A percentile compares a stretch with the other conserved stretches of the same genome.
These are phyloP conservation scores for Xylariales sp. DNA, from an alignment of 2,329 filamentous ascomycete genomes.

Conservation along the genomic window DNA sequence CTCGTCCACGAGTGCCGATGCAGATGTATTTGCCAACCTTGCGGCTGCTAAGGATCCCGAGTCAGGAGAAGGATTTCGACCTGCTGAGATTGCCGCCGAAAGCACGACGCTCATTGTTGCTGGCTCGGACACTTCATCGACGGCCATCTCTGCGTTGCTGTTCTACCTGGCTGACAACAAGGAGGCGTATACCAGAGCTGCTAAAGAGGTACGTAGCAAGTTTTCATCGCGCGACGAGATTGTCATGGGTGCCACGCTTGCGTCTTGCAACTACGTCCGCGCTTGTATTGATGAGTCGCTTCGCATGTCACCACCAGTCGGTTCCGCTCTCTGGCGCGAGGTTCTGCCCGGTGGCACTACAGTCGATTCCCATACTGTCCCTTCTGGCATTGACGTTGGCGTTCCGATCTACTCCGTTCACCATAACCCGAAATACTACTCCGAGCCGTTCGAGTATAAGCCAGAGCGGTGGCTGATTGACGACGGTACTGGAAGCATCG, in stretches of 20 bases:
- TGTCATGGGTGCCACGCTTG: slow-evolving; percentile 5
- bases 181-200: slow-evolving; percentile 5
- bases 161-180: slow-evolving; percentile 11
- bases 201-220: slow-evolving; percentile 10
- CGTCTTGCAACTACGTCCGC: slow-evolving; percentile 11
- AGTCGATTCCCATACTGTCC: slow-evolving; percentile 8
- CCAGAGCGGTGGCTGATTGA: slow-evolving; percentile 12
- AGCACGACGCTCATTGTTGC: slow-evolving; percentile 11
- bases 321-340: slow-evolving; percentile 10
- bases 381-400: slow-evolving; percentile 11
- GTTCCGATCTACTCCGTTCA: slow-evolving; percentile 10
- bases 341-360: slow-evolving; percentile 1
- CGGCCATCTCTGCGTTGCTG: slow-evolving; percentile 3
- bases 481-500: slow-evolving; percentile 4
- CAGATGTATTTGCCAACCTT: slow-evolving; percentile 9
- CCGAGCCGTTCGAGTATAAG: slow-evolving; percentile 10
- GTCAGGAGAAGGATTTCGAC: slow-evolving; percentile 7
- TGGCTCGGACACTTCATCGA: slow-evolving; percentile 10
- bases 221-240: slow-evolving; percentile 11
- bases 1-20: slow-evolving; percentile 1
- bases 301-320: slow-evolving; percentile 11
- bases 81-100: slow-evolving; percentile 9
- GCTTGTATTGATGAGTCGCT: slow-evolving; percentile 12
- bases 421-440: slow-evolving; percentile 10
- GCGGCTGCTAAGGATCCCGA: slow-evolving; percentile 8